Percentiles rank a stretch among this genome's conserved stretches.
Conservation (phyloP, 208 protist genomes). For the Kentomonas sorsogonicus region DNA sequence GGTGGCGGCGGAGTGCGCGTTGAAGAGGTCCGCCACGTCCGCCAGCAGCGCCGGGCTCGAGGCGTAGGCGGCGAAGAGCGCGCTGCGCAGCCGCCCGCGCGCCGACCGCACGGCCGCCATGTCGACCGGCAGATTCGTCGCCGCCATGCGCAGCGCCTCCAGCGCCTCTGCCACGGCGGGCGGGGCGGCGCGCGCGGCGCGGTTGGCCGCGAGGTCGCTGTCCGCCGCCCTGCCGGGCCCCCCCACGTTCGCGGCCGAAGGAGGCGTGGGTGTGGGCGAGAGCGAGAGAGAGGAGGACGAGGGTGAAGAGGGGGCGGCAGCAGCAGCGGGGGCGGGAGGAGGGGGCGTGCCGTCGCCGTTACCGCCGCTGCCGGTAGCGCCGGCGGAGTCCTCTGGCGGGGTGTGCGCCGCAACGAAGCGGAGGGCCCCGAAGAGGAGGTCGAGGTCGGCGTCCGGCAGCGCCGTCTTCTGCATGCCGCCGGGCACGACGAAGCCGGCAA, state of each 20-base stretch:
- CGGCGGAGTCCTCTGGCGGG: not conserved
- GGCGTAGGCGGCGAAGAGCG: constrained; percentile 14
- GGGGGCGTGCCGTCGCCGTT: not conserved
- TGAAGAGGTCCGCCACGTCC: constrained; percentile 14
- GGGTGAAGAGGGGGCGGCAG: too few species aligned
- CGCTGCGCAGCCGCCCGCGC: constrained; percentile 16
- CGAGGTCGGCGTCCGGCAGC: constrained; percentile 23
- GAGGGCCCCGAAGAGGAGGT: constrained; percentile 48
- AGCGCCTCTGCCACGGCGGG: constrained; percentile 21
- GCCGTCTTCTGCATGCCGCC: not conserved
- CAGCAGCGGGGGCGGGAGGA: not conserved
- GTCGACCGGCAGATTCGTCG: constrained; percentile 44
- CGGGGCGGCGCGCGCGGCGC: not conserved
- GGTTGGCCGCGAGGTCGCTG: too few species aligned
- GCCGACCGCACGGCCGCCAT: constrained; percentile 14
- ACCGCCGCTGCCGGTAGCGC: not conserved
- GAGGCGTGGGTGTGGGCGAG: too few species aligned
- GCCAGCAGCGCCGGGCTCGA: not conserved
- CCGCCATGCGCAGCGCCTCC: constrained; percentile 55
- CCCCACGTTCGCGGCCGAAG: too few species aligned
- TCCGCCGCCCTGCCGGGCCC: too few species aligned
- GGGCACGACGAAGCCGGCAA: not conserved
- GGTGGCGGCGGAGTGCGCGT: too few species aligned
- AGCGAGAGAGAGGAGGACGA: too few species aligned
- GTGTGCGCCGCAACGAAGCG: constrained; percentile 38